These are phyloP conservation scores for Colletotrichum sp. DNA, from an alignment of 2,329 filamentous ascomycete genomes.

Conservation along the genomic window DNA sequence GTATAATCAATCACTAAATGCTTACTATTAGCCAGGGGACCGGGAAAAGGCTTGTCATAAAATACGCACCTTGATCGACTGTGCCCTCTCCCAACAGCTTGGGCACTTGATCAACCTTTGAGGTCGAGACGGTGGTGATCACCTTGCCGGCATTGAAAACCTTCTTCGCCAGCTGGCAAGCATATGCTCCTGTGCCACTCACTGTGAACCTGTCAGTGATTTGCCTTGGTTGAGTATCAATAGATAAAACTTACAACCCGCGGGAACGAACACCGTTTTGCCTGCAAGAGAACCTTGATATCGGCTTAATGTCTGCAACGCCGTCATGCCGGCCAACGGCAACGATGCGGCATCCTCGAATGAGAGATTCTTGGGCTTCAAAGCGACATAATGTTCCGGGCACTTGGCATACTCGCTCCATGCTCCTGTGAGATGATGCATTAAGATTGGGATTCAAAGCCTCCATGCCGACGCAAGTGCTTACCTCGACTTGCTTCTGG, in stretches of 20 bases:
- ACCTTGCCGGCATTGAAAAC: not conserved
- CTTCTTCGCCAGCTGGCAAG: not conserved
- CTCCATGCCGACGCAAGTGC: rapidly evolving
- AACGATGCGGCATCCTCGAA: not conserved
- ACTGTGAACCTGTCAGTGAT: not conserved
- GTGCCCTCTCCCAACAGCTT: not conserved
- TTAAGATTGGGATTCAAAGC: rapidly evolving
- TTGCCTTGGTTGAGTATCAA: not conserved
- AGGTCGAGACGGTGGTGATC: not conserved
- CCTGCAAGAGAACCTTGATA: not conserved
- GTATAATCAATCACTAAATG: not conserved
- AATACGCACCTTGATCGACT: not conserved
- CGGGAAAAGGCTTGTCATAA: not conserved
- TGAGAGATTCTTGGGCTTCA: not conserved
- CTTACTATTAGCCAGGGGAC: not conserved
- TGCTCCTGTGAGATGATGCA: not conserved
- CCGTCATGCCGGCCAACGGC: not conserved
- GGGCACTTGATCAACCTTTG: not conserved
- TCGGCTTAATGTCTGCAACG: not conserved
- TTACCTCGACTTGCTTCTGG: not conserved
- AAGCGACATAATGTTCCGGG: not conserved
- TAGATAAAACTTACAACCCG: not conserved
- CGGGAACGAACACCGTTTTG: not conserved
- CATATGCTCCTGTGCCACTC: not conserved
- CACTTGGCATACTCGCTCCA: not conserved